Conservation (phyloP, 768 basidiomycete genomes). For the Tephrocybe sp. region DNA sequence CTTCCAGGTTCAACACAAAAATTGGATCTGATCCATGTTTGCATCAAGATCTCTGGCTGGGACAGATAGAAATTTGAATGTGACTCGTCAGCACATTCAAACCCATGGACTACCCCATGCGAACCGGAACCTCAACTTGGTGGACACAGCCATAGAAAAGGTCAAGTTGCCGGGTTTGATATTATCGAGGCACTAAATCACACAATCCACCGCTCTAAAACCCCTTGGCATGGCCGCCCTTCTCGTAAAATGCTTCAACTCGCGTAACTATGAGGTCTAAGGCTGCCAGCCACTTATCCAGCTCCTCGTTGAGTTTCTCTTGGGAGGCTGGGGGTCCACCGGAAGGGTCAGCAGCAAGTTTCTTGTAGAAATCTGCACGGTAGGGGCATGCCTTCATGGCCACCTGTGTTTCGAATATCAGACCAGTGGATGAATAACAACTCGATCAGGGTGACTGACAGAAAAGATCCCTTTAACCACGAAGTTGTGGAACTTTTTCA, state of each 20-base stretch:
- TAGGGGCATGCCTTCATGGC: conserved; percentile 68
- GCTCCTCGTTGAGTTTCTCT: conserved; percentile 53
- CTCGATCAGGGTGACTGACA: conserved; percentile 33
- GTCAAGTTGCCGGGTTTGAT: not conserved
- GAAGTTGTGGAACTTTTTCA: conserved; percentile 86
- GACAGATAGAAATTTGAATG: too few relatives aligned
- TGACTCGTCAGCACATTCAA: too few relatives aligned
- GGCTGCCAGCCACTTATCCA: conserved; percentile 67
- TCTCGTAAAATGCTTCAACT: conserved; percentile 59
- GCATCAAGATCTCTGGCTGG: too few relatives aligned
- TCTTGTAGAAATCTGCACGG: conserved; percentile 65
- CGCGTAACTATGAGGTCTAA: conserved; percentile 52
- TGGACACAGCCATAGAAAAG: too few relatives aligned
- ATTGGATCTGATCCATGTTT: too few relatives aligned
- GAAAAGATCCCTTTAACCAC: conserved; percentile 60
- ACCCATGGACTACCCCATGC: too few relatives aligned
- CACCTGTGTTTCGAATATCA: conserved; percentile 31
- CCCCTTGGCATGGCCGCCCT: conserved; percentile 54
- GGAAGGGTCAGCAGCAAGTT: conserved; percentile 57
- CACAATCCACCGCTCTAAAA: conserved; percentile 25
- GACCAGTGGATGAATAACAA: not conserved
- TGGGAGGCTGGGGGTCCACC: conserved; percentile 44
- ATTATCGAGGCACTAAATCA: not conserved
- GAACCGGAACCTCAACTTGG: too few relatives aligned
- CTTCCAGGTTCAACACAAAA: too few relatives aligned